A percentile compares a stretch with the other conserved stretches of the same genome.
These are phyloP conservation scores for Penicillium aurantiogriseum DNA, from an alignment of 2,329 filamentous ascomycete genomes.

Conservation along the genomic window DNA sequence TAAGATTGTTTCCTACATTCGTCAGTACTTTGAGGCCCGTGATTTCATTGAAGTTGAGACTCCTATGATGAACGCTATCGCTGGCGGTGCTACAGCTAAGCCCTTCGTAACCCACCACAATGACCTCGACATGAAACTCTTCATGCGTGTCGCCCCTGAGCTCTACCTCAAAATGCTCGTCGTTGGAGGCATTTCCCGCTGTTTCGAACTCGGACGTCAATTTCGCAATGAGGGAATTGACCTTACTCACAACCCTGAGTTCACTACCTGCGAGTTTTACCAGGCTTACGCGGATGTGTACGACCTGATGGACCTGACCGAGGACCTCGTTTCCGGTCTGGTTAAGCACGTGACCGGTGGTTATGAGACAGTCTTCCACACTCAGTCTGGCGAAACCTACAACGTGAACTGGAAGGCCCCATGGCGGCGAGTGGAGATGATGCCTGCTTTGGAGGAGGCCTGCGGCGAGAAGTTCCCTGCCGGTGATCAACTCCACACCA, in stretches of 20 bases:
- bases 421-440: slow-evolving; percentile 95
- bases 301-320: slow-evolving; percentile 86
- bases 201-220: no score
- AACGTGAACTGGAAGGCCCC: slow-evolving; percentile 95
- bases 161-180: slow-evolving; percentile 95
- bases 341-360: slow-evolving; percentile 86
- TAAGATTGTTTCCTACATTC: slow-evolving; percentile 85
- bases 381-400: slow-evolving; percentile 79
- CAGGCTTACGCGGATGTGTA: slow-evolving; percentile 89
- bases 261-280: slow-evolving; percentile 97
- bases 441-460: slow-evolving; percentile 83
- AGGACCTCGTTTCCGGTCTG: slow-evolving; percentile 85
- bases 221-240: slow-evolving; percentile 90
- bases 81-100: slow-evolving; percentile 91
- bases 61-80: slow-evolving; percentile 94
- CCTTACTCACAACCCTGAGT: slow-evolving; percentile 95
- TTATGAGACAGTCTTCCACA: slow-evolving; percentile 82
- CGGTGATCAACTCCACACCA: slow-evolving; percentile 82
- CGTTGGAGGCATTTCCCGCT: slow-evolving; percentile 61
- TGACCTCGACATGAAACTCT: slow-evolving; percentile 90
- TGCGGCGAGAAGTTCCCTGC: slow-evolving; percentile 93
- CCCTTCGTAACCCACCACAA: slow-evolving; percentile 97
- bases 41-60: slow-evolving; percentile 96
- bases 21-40: slow-evolving; percentile 79
- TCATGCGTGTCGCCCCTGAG: slow-evolving; percentile 91